Conservation (phyloP, 169 alveolate genomes). For the Plasmodium vinckei region DNA sequence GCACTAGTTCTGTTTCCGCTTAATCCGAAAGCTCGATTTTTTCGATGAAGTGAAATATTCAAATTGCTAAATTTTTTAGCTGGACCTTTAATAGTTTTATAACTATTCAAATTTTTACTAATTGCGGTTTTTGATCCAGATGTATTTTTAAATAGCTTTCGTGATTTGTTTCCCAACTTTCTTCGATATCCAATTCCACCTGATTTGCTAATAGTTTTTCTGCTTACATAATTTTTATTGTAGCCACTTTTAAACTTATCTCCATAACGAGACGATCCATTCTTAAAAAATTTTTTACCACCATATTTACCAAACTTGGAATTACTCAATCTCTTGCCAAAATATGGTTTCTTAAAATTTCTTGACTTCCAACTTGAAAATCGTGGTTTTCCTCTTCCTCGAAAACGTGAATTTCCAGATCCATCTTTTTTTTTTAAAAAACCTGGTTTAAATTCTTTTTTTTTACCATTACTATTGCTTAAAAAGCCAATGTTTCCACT, state of each 20-base stretch:
- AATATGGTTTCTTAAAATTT: slow-evolving; percentile 56
- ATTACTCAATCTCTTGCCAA: slow-evolving; percentile 51
- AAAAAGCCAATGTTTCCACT: slow-evolving; percentile 57
- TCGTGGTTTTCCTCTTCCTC: slow-evolving; percentile 50
- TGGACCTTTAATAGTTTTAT: slow-evolving; percentile 36
- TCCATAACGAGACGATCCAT: slow-evolving; percentile 23
- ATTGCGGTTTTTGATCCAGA: slow-evolving; percentile 41
- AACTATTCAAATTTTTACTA: slow-evolving; percentile 35
- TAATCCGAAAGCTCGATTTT: slow-evolving; percentile 34
- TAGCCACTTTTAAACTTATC: slow-evolving; percentile 39
- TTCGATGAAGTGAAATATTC: slow-evolving; percentile 69
- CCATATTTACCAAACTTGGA: slow-evolving; percentile 17
- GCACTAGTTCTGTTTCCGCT: slow-evolving; percentile 18
- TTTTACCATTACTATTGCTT: slow-evolving; percentile 18
- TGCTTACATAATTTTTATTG: slow-evolving; percentile 42
- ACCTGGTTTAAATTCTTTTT: slow-evolving; percentile 34
- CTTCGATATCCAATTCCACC: slow-evolving; percentile 31
- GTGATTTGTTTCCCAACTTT: slow-evolving; percentile 22
- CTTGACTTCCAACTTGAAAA: slow-evolving; percentile 57
- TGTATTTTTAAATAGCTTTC: slow-evolving; percentile 53
- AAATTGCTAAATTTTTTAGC: slow-evolving; percentile 30
- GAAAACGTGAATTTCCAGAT: slow-evolving; percentile 43
- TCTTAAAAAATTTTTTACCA: slow-evolving; percentile 38
- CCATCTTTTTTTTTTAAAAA: slow-evolving; percentile 48
- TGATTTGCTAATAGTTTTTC: slow-evolving; percentile 15